phyloP scores from a whole-genome alignment of 2,329 filamentous ascomycete genomes.

The Pyrenophora tritici-repentis region DNA sequence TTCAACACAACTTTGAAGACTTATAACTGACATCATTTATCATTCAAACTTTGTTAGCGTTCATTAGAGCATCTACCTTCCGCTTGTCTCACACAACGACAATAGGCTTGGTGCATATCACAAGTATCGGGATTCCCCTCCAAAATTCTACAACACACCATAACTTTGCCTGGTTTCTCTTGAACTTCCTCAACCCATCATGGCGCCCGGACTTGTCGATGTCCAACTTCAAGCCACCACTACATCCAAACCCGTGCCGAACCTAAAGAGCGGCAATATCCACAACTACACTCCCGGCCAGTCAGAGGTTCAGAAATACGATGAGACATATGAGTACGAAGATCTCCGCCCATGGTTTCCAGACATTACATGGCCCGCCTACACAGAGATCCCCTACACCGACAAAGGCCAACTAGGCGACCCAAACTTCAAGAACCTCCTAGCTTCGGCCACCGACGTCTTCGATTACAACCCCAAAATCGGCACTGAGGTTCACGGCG shows the following conservation, averaged over 20 bases:
- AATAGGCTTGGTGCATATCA: neutral
- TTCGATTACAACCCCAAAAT: conserved; percentile 64
- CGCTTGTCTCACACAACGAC: neutral
- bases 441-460: conserved; percentile 58
- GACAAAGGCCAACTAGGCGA: conserved; percentile 62
- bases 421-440: conserved; percentile 58
- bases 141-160: neutral
- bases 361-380: conserved; percentile 57
- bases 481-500: conserved; percentile 59
- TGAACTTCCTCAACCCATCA: conserved; percentile 13
- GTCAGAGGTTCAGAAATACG: conserved; percentile 51
- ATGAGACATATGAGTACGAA: conserved; percentile 56
- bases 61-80: neutral
- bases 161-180: neutral
- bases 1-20: neutral
- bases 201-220: conserved; percentile 45
- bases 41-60: neutral
- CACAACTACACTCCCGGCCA: conserved; percentile 56
- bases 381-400: conserved; percentile 55
- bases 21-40: too few relatives aligned
- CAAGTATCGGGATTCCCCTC: neutral
- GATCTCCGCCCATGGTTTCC: conserved; percentile 60
- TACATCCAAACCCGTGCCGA: conserved; percentile 16
- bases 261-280: conserved; percentile 26
- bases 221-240: conserved; percentile 23